phyloP scores from a whole-genome alignment of 441 rosid genomes.

The Hura crepitans region DNA sequence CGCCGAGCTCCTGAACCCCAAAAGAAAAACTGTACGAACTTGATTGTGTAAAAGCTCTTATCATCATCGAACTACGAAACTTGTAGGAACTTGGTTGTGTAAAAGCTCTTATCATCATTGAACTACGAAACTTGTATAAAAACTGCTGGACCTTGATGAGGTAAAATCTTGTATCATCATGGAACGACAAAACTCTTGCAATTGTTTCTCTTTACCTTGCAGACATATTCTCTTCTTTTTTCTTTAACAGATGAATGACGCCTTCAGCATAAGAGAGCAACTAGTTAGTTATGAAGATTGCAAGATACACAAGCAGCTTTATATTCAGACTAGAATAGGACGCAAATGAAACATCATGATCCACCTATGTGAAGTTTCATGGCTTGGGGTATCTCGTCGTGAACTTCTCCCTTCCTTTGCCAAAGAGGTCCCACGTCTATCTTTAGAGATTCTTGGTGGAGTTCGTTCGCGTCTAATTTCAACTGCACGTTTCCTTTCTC shows the following conservation, averaged over 20 bases:
- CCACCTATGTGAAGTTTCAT: constrained; percentile 92
- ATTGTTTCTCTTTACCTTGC: constrained; percentile 80
- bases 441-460: constrained; percentile 65
- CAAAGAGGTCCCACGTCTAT: constrained; percentile 71
- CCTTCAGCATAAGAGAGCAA: constrained; percentile 98
- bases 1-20: constrained; percentile 20
- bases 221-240: constrained; percentile 92
- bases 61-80: constrained; percentile 48
- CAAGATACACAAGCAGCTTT: constrained; percentile 55
- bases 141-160: constrained; percentile 32
- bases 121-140: constrained; percentile 47
- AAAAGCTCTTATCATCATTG: constrained; percentile 39
- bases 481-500: constrained; percentile 65
- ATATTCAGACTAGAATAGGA: constrained; percentile 64
- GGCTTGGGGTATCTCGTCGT: constrained; percentile 70
- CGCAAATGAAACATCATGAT: constrained; percentile 65
- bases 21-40: constrained; percentile 30
- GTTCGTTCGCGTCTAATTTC: constrained; percentile 69
- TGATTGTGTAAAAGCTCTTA: constrained; percentile 33
- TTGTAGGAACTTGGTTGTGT: constrained; percentile 35
- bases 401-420: constrained; percentile 50
- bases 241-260: constrained; percentile 88
- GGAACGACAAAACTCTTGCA: constrained; percentile 49
- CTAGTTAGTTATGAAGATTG: constrained; percentile 66
- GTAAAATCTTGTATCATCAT: constrained; percentile 37